phyloP scores from a whole-genome alignment of 1,139 yeast species.

The Protomyces inouyei region DNA sequence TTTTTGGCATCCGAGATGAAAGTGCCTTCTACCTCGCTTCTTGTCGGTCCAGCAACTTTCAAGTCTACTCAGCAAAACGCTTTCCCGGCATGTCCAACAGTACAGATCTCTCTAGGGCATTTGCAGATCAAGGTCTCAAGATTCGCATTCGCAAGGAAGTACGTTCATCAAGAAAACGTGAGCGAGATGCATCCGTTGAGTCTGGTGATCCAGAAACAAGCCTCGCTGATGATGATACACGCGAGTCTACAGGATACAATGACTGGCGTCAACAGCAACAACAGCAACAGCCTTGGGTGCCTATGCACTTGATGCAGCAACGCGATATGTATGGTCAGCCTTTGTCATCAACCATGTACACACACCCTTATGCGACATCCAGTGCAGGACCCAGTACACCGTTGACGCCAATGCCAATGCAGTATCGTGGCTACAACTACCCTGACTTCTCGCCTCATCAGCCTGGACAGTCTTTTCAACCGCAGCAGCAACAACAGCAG shows the following conservation, averaged over 20 bases:
- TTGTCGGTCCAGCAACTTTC: slow-evolving; percentile 36
- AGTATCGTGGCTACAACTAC: not conserved
- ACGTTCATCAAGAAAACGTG: slow-evolving; percentile 6
- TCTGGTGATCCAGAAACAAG: not conserved
- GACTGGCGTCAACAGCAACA: too few relatives aligned
- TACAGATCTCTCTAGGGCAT: slow-evolving; percentile 18
- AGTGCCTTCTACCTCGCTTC: not conserved
- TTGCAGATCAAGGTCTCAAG: slow-evolving; percentile 22
- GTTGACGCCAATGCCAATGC: not conserved
- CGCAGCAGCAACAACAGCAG: not conserved
- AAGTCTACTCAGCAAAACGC: slow-evolving; percentile 41
- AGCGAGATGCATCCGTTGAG: not conserved
- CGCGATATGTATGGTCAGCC: too few relatives aligned
- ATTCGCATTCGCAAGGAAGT: slow-evolving; percentile 22
- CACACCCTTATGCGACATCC: not conserved
- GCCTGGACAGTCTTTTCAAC: not conserved
- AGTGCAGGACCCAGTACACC: not conserved
- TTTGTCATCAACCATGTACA: not conserved
- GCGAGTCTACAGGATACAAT: too few relatives aligned
- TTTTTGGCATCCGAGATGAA: slow-evolving; percentile 32
- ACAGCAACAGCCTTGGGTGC: too few relatives aligned
- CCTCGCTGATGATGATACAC: too few relatives aligned
- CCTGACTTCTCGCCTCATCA: not conserved
- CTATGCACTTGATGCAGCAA: too few relatives aligned
- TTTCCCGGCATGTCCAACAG: slow-evolving; percentile 39